Conservation (phyloP, 305 asterid genomes). For the Ruellia speciosa region DNA sequence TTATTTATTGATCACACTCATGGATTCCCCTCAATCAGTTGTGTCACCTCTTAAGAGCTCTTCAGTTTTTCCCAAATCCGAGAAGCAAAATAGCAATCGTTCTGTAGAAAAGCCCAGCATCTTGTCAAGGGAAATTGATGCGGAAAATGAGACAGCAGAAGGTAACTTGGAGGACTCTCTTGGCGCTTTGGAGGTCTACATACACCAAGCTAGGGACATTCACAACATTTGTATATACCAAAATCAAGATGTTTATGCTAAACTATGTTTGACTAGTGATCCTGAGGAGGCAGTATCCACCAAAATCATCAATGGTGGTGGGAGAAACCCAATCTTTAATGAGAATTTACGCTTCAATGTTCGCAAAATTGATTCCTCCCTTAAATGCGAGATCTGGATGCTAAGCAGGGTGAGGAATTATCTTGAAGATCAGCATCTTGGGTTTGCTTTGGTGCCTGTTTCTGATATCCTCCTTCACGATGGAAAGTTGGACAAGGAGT, state of each 20-base stretch:
- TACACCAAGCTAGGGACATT: conserved; percentile 87
- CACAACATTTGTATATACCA: conserved; percentile 95
- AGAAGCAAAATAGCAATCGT: conserved; percentile 33
- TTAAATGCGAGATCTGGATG: conserved; percentile 97
- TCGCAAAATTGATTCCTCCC: conserved; percentile 55
- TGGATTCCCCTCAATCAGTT: conserved; percentile 88
- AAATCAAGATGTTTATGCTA: conserved; percentile 94
- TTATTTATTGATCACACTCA: conserved; percentile 20
- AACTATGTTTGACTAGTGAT: conserved; percentile 65
- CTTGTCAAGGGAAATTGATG: conserved; percentile 31
- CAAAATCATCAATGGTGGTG: conserved; percentile 82
- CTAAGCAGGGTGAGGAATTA: conserved; percentile 90
- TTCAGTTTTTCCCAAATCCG: conserved; percentile 39
- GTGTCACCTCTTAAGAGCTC: conserved; percentile 68
- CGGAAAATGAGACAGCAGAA: conserved; percentile 26
- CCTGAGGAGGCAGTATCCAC: conserved; percentile 75
- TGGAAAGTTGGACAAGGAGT: conserved; percentile 78
- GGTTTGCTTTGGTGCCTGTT: conserved; percentile 81
- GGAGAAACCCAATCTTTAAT: conserved; percentile 74
- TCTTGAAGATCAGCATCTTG: conserved; percentile 89
- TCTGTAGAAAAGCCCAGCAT: conserved; percentile 15
- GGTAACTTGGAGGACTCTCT: conserved; percentile 34
- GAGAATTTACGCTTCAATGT: conserved; percentile 52
- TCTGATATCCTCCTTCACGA: conserved; percentile 54
- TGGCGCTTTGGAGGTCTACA: conserved; percentile 68